Evolutionary conservation across 73 alveolate genomes (phyloP).

Genomic region (Effrenium voratum): DNA sequence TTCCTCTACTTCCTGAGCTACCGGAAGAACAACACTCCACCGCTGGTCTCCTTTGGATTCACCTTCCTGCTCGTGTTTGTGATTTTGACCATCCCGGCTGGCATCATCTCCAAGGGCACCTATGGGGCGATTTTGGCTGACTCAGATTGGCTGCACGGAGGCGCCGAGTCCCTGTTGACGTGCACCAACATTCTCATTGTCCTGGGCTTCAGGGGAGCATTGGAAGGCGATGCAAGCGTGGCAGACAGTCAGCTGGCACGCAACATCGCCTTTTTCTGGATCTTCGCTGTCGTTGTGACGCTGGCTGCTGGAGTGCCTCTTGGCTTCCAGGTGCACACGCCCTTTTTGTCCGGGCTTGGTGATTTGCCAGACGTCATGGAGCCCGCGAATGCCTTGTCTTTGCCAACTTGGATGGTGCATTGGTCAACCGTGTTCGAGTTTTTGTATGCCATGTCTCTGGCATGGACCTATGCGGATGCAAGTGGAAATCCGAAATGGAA

Average conservation of each 20-base stretch:
- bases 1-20: constrained; percentile 62
- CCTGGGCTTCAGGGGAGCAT: constrained; percentile 67
- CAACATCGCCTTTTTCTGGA: constrained; percentile 37
- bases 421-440: constrained; percentile 90
- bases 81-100: constrained; percentile 70
- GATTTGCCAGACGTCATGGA: constrained; percentile 21
- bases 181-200: constrained; percentile 85
- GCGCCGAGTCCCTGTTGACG: constrained; percentile 77
- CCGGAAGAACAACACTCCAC: constrained; percentile 84
- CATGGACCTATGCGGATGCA: constrained; percentile 85
- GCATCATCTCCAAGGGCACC: constrained; percentile 74
- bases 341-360: constrained; percentile 46
- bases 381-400: constrained; percentile 78
- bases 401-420: constrained; percentile 87
- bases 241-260: constrained; percentile 41
- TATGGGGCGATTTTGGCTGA: constrained; percentile 65
- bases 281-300: constrained; percentile 55
- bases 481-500: constrained; percentile 75
- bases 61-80: constrained; percentile 81
- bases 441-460: constrained; percentile 64
- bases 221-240: constrained; percentile 3
- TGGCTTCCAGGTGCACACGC: constrained; percentile 61
- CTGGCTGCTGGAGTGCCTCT: constrained; percentile 60
- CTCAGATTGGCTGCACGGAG: constrained; percentile 74
- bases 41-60: constrained; percentile 66